Conservation (phyloP, 495 filamentous ascomycete species). For the Tuber brumale region DNA sequence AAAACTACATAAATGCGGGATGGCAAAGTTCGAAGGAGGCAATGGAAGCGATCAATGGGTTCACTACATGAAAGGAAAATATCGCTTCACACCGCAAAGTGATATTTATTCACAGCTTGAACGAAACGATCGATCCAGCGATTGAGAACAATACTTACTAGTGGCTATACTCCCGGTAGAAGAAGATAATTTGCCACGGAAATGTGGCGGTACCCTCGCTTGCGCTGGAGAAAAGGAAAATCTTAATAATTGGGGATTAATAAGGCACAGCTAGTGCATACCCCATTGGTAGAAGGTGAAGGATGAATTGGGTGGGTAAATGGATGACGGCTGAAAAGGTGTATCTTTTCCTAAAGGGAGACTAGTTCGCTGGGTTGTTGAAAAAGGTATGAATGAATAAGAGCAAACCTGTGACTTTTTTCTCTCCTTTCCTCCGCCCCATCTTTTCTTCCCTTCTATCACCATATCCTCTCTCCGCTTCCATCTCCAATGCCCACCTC, state of each 20-base stretch:
- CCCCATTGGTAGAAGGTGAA: background rate
- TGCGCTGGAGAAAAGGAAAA: background rate
- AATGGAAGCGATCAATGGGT: background rate
- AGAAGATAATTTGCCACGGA: background rate
- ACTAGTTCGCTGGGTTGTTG: too few relatives aligned
- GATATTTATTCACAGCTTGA: background rate
- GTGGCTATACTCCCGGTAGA: background rate
- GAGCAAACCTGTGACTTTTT: too few relatives aligned
- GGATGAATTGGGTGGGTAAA: background rate
- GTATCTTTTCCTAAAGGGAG: background rate
- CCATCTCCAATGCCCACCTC: background rate
- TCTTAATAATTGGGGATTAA: background rate
- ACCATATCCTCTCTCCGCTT: background rate
- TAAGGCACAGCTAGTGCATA: background rate
- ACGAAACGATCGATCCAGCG: background rate
- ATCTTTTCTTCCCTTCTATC: background rate
- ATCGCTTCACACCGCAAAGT: background rate
- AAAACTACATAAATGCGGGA: too few relatives aligned
- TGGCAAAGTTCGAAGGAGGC: too few relatives aligned
- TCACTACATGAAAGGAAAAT: background rate
- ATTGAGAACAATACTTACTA: background rate
- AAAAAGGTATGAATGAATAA: too few relatives aligned
- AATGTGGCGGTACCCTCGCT: background rate
- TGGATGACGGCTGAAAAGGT: background rate
- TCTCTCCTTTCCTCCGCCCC: too few relatives aligned